Evolutionary conservation across 176 grass and related monocot species (phyloP).

Genomic region (Dactylis glomerata): DNA sequence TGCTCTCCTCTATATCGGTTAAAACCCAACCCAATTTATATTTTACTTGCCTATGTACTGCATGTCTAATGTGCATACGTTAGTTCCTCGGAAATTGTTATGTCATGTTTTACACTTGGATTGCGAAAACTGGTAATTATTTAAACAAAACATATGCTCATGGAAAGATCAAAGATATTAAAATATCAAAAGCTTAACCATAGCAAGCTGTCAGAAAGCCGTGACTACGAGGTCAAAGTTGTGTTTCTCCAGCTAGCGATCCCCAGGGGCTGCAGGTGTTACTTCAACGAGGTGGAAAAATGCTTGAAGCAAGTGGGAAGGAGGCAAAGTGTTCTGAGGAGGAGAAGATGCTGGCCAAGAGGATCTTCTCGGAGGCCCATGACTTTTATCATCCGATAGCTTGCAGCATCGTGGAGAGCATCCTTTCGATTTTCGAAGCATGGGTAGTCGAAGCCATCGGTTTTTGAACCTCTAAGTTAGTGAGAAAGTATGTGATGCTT

Average conservation of each 20-base stretch:
- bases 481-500: background rate
- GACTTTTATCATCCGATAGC: conserved; percentile 63
- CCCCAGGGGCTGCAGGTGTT: conserved; percentile 66
- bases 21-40: too few species aligned
- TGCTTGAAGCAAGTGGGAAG: conserved; percentile 88
- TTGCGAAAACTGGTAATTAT: too few species aligned
- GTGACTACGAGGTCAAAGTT: conserved; percentile 81
- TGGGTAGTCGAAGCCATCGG: too few species aligned
- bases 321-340: conserved; percentile 50
- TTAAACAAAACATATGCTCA: too few species aligned
- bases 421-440: conserved; percentile 55
- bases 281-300: conserved; percentile 66
- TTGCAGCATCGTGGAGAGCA: conserved; percentile 36
- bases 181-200: too few species aligned
- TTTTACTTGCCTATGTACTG: too few species aligned
- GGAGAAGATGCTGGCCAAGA: conserved; percentile 71
- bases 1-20: too few species aligned
- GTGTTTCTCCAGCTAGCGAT: conserved; percentile 81
- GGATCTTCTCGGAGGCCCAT: conserved; percentile 63
- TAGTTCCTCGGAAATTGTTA: too few species aligned
- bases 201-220: conserved; percentile 70
- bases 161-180: too few species aligned
- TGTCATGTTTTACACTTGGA: too few species aligned
- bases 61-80: too few species aligned
- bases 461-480: background rate